Evolutionary conservation across 1,284 basidiomycete species (phyloP).

Genomic region (Cryptococcus sp.): DNA sequence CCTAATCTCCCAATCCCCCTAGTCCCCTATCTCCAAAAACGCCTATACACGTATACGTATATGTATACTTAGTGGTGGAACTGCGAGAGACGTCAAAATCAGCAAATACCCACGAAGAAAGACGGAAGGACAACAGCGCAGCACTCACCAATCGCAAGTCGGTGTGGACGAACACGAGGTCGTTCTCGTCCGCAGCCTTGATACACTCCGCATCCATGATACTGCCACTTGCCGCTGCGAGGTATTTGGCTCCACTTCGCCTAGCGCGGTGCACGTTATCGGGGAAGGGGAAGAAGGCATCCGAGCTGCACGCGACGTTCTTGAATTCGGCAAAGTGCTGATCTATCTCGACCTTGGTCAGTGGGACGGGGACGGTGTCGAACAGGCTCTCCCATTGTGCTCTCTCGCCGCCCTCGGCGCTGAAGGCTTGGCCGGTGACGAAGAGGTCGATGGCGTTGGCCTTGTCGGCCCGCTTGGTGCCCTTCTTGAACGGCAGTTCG

Average conservation of each 20-base stretch:
- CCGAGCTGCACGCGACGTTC: constrained; percentile 88
- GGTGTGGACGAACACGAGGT: constrained; percentile 85
- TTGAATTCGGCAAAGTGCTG: constrained; percentile 72
- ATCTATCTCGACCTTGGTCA: constrained; percentile 72
- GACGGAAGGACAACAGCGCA: not conserved
- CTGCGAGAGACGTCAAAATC: not conserved
- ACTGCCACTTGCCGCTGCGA: constrained; percentile 92
- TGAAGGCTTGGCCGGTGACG: constrained; percentile 82
- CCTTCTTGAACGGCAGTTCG: constrained; percentile 91
- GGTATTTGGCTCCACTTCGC: constrained; percentile 87
- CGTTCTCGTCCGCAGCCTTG: constrained; percentile 88
- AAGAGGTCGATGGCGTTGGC: constrained; percentile 98
- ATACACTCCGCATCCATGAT: constrained; percentile 97
- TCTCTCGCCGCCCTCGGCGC: constrained; percentile 77
- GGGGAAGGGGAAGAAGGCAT: constrained; percentile 99
- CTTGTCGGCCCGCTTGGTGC: constrained; percentile 96
- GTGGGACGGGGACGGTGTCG: constrained; percentile 68
- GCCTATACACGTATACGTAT: not conserved
- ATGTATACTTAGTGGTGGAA: constrained; percentile 1
- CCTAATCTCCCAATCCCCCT: too few species aligned
- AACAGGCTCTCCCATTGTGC: constrained; percentile 90
- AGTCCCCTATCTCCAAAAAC: too few species aligned
- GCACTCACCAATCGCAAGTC: constrained; percentile 58
- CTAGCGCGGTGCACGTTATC: constrained; percentile 95
- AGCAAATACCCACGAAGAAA: too few species aligned